These are phyloP conservation scores for Trichoderma semiorbis DNA, from an alignment of 2,329 filamentous ascomycete species.

Conservation along the genomic window DNA sequence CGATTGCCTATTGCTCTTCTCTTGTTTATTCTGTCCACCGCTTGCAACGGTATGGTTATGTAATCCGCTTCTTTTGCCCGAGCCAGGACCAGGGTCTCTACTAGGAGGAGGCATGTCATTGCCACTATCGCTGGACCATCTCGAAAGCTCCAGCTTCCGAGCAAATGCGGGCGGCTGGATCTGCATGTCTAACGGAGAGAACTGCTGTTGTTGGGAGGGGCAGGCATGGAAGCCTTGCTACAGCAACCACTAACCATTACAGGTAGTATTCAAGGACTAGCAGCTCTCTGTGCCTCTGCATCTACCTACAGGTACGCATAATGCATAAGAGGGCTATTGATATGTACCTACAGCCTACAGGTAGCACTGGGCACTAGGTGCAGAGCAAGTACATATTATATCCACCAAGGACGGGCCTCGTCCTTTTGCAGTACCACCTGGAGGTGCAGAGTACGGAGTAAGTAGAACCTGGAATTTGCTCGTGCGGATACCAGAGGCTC, in stretches of 20 bases:
- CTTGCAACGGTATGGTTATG: background rate
- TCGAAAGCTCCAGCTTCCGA: slow-evolving; percentile 8
- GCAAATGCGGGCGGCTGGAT: slow-evolving; percentile 11
- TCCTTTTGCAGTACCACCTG: background rate
- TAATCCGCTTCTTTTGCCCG: background rate
- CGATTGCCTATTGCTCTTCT: background rate
- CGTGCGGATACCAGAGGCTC: background rate
- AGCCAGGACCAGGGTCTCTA: slow-evolving; percentile 1
- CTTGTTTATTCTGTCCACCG: background rate
- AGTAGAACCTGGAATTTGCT: background rate
- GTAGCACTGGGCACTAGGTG: background rate
- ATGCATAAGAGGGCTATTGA: slow-evolving; percentile 10
- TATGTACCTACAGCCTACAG: background rate
- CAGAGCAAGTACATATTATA: background rate
- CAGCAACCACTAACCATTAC: background rate
- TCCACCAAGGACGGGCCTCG: background rate
- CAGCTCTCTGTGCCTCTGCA: background rate
- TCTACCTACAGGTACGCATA: background rate
- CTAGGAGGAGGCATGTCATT: slow-evolving; percentile 2
- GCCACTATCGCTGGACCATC: slow-evolving; percentile 5
- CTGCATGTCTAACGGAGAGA: slow-evolving; percentile 11
- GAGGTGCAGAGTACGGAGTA: background rate
- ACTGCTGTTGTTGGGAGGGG: slow-evolving; percentile 1
- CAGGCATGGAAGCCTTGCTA: background rate
- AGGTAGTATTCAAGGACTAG: background rate